Evolutionary conservation across 192 early-diverging fungal genomes (phyloP), one percentile per base, ranked within the genome.

Genomic region (Ramicandelaber brevisporus): DNA sequence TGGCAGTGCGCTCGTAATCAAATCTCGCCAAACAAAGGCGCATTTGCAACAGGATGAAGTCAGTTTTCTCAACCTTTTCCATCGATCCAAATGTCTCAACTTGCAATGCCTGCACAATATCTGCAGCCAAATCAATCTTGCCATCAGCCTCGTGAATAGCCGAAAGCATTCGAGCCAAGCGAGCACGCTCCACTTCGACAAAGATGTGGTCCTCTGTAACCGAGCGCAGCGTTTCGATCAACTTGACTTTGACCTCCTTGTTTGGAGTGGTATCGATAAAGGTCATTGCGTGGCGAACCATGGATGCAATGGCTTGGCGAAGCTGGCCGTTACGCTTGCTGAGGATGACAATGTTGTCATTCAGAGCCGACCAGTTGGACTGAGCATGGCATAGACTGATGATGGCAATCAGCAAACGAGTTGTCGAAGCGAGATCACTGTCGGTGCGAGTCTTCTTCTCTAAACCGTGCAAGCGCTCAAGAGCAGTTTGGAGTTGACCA

Each of bases 151-250:
- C 93, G 29, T 69, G 66, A 29, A 99, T 85, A 33, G 70, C 78
- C 12, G 81, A 67, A 26, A 92, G 58, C 35, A 75, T 79, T 14
- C 78, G 61, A 6, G 93, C 93, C 42, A 99, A 53, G 5, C 93
- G 69, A 5, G 93, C 93, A 10, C 89, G 69, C 46, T 95, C 87
- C 2, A 93, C 84, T 56, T 99, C 93, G n/a, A 99, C 82, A 51
- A 84, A 90, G 27, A 99, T 93, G 77, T 95, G 95, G 38, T 87
- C 93, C 38, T 95, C 93, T 3, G 93, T 99, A 2, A 93, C 86
- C 2, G 68, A 78, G 17, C 93, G 57, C 40, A 99, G 61, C 5
- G 85, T 76, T 34, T 89, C 78, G 26, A 99, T 93, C 41, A 93
- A 59, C 46, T 87, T 79, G 23, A 96, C 53, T 50, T 81, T 81